Percentiles rank a stretch among this genome's conserved stretches.
These are phyloP conservation scores for Conidiobolus incongruus DNA, from an alignment of 371 early-diverging fungal genomes.

Conservation along the genomic window DNA sequence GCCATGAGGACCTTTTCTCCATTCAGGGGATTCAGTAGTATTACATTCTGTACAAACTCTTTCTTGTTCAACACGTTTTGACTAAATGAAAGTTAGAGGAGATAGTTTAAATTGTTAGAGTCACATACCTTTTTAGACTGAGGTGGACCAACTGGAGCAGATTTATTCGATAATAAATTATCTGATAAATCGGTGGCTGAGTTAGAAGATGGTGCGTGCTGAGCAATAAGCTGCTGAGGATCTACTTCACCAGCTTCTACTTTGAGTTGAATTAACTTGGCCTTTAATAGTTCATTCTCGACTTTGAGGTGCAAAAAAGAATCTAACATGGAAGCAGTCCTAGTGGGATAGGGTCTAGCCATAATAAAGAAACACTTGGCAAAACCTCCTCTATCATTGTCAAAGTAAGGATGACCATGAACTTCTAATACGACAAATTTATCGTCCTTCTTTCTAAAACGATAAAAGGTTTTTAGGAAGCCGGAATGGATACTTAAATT, in stretches of 20 bases:
- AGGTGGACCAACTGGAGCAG: neutral
- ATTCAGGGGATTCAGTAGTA: conserved; percentile 55
- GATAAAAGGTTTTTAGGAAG: conserved; percentile 17
- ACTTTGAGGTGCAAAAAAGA: conserved; percentile 24
- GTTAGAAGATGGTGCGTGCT: neutral
- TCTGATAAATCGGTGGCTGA: neutral
- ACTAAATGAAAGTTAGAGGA: conserved; percentile 11
- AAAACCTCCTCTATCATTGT: conserved; percentile 7
- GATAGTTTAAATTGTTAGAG: too few relatives aligned
- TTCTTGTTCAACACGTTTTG: conserved; percentile 14
- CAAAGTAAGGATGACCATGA: conserved; percentile 18
- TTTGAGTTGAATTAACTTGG: conserved; percentile 12
- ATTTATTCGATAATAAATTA: neutral
- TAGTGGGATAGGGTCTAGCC: conserved; percentile 21
- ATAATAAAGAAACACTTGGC: conserved; percentile 20
- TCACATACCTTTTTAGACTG: neutral
- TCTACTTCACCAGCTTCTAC: neutral
- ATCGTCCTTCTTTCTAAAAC: conserved; percentile 24
- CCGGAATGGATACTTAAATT: conserved; percentile 17
- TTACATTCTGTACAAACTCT: conserved; percentile 31
- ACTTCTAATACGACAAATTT: conserved; percentile 19
- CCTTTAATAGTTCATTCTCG: conserved; percentile 20
- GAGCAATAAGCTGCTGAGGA: neutral
- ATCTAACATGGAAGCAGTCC: conserved; percentile 20
- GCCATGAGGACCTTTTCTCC: conserved; percentile 66